Base-by-base conservation (phyloP, 2,329 filamentous ascomycete species). In the Bipolaris gigantea region DNA sequence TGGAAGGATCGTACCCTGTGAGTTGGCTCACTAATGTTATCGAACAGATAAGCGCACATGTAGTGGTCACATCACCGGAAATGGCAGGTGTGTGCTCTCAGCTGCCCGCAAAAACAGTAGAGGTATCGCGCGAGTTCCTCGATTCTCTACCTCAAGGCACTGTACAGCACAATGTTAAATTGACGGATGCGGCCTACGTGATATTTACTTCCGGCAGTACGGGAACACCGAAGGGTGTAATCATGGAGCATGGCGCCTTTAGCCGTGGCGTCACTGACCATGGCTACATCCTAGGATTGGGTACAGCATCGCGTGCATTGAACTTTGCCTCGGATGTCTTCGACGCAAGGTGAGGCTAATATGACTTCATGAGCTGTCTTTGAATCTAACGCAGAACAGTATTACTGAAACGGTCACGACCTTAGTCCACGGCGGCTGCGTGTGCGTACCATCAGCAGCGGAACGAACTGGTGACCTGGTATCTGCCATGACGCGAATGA, bases 171-270 rank as follows among this genome's bases (percentile, higher is more conserved):
- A 32, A 6, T 32, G 11, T 32, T 11, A 32, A 32, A 32, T 32
- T 32, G 27, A 32, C 27, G 11, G 27, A 27, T 19, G 16, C 38
- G 32, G 35, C 38, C 0, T 87, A 84, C 61, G 76, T 86, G 3
- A 79, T 88, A 5, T 83, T 86, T 55, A 81, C 80, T 0, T 77
- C 76, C 16, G 62, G 65, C 11, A 64, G 73, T 19, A 66, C 59
- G 10, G 58, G 60, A 43, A 77, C 76, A 40, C 81, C 82, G 0
- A 83, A 83, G 48, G 84, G 83, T 2, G 80, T 85, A 15, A 81
- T 85, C 23, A 81, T 87, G 50, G 83, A 82, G 8, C 86, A 89
- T 61, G 73, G 75, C 0, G 79, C 82, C 0, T 72, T 88, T n/a
- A 35, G 47, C 11, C 50, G 53, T 2, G 19, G 15, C 15, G 5